These are phyloP conservation scores for Vitis rupestris DNA, from an alignment of 164 flowering plant species.

Conservation along the genomic window DNA sequence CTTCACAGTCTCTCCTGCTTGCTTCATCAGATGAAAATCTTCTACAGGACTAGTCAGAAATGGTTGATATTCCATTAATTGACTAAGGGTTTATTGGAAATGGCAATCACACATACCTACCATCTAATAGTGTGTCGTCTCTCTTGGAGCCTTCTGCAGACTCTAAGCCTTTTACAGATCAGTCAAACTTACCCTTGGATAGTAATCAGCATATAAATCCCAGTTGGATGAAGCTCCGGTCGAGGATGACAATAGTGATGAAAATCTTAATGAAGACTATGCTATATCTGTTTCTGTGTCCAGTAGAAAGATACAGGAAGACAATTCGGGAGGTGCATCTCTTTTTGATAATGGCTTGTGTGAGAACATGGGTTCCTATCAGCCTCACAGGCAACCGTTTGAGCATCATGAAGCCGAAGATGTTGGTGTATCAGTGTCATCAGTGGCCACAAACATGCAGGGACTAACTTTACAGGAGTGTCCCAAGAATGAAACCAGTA, in stretches of 20 bases:
- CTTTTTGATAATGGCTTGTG: no score
- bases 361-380: no score
- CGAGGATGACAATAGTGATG: conserved; percentile 30
- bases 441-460: no score
- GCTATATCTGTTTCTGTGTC: no score
- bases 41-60: conserved; percentile 48
- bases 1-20: conserved; percentile 49
- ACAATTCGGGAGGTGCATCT: no score
- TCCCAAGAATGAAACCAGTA: no score
- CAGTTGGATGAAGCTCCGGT: conserved; percentile 40
- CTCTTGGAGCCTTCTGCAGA: conserved; percentile 31
- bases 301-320: no score
- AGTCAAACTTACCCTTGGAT: conserved; percentile 26
- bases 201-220: conserved; percentile 20
- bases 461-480: no score
- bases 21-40: conserved; percentile 37
- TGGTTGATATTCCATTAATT: conserved; percentile 68
- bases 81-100: conserved; percentile 47
- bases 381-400: no score
- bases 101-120: conserved; percentile 12
- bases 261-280: conserved; percentile 8
- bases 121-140: conserved; percentile 20
- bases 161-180: conserved; percentile 34
- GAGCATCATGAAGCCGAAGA: no score
- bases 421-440: no score